These are phyloP conservation scores for Phoenix dactylifera DNA, from an alignment of 176 grass and related monocot species.

Conservation along the genomic window DNA sequence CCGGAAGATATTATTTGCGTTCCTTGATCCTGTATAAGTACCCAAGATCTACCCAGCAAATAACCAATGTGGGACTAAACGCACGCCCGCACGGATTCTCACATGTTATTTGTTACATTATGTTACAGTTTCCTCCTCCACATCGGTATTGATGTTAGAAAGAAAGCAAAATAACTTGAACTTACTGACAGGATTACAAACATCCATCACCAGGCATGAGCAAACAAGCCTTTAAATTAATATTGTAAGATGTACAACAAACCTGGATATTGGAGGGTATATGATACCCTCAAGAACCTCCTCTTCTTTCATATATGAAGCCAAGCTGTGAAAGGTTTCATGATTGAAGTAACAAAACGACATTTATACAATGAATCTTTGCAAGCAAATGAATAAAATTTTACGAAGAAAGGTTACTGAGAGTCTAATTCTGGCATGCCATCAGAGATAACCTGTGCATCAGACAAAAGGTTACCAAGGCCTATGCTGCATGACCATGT, in stretches of 20 bases:
- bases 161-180: too few relatives aligned
- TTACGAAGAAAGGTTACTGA: conserved; percentile 5
- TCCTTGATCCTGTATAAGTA: too few relatives aligned
- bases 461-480: conserved; percentile 89
- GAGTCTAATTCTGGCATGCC: conserved; percentile 45
- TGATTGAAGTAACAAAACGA: too few relatives aligned
- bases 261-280: conserved; percentile 92
- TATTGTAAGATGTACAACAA: neutral
- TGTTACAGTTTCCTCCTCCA: conserved; percentile 66
- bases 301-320: conserved; percentile 90
- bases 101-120: conserved; percentile 86
- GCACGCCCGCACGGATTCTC: neutral
- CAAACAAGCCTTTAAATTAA: neutral
- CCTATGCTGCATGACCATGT: conserved; percentile 51
- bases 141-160: neutral
- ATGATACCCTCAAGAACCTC: conserved; percentile 80
- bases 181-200: too few relatives aligned
- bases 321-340: conserved; percentile 35
- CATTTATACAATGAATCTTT: too few relatives aligned
- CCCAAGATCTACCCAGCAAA: too few relatives aligned
- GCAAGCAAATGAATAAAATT: too few relatives aligned
- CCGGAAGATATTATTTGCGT: too few relatives aligned
- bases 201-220: neutral
- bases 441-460: conserved; percentile 77
- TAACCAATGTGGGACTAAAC: too few relatives aligned